Conservation (phyloP, 345 rosid species). For the Nephelium lappaceum region DNA sequence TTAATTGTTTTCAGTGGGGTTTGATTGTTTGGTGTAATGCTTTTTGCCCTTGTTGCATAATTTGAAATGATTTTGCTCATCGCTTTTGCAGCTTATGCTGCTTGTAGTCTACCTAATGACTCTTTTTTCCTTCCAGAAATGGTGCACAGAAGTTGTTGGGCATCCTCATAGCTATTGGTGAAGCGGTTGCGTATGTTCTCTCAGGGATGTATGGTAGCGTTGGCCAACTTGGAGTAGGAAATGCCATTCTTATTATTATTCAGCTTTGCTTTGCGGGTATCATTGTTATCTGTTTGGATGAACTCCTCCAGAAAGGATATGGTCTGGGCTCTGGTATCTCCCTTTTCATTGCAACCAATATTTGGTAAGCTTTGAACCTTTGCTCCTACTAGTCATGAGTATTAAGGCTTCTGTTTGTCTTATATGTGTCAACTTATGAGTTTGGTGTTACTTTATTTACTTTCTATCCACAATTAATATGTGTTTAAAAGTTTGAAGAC, state of each 20-base stretch:
- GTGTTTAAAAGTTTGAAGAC: not conserved
- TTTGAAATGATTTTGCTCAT: constrained; percentile 8
- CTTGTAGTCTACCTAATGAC: not conserved
- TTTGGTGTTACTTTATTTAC: not conserved
- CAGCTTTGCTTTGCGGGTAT: constrained; percentile 87
- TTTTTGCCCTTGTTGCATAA: not conserved
- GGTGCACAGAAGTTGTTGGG: constrained; percentile 88
- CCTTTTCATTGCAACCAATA: constrained; percentile 88
- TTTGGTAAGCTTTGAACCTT: constrained; percentile 50
- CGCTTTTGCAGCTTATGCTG: not conserved
- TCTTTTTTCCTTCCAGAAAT: constrained; percentile 46
- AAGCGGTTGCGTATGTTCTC: constrained; percentile 83
- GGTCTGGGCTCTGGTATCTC: constrained; percentile 88
- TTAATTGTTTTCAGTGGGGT: not conserved
- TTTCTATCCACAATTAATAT: not conserved
- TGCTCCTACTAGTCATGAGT: not conserved
- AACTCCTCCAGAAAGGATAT: constrained; percentile 83
- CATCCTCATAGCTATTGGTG: constrained; percentile 74
- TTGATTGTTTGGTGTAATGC: not conserved
- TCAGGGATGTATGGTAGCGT: constrained; percentile 88
- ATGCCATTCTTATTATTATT: constrained; percentile 74
- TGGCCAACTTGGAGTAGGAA: constrained; percentile 79
- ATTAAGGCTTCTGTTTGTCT: not conserved
- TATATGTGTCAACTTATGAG: not conserved
- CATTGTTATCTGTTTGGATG: constrained; percentile 82